Percentiles rank a stretch among this genome's conserved stretches.
Evolutionary conservation across 1,284 basidiomycete species (phyloP).

Genomic region (Leucoagaricus sp.): DNA sequence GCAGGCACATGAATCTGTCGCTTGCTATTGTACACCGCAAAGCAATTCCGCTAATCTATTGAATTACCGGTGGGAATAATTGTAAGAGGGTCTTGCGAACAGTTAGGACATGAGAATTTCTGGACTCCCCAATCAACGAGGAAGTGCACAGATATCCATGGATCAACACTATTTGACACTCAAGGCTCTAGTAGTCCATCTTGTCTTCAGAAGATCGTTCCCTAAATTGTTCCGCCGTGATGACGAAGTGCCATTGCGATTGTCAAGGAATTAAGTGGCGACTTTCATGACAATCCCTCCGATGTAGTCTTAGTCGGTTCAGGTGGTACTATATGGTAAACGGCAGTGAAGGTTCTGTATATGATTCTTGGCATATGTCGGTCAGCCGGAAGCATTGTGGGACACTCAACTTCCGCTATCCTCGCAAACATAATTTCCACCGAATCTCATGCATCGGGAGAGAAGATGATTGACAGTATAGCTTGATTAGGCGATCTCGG

Average conservation of each 20-base stretch:
- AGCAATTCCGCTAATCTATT: not conserved
- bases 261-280: constrained; percentile 2
- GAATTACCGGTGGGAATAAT: constrained; percentile 11
- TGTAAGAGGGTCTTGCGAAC: not conserved
- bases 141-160: no score
- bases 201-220: not conserved
- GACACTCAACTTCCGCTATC: not conserved
- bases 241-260: not conserved
- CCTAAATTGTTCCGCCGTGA: not conserved
- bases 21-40: not conserved
- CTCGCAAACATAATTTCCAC: not conserved
- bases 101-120: constrained; percentile 5
- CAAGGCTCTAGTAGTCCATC: not conserved
- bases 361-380: not conserved
- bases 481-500: not conserved
- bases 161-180: not conserved
- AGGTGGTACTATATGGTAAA: not conserved
- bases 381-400: not conserved
- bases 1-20: no score
- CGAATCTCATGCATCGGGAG: not conserved
- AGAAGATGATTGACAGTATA: not conserved
- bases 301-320: not conserved
- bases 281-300: not conserved
- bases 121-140: not conserved
- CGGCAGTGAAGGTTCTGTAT: not conserved